These are phyloP conservation scores for Cystobasidium slooffiae DNA, from an alignment of 1,284 basidiomycete species.

Conservation along the genomic window DNA sequence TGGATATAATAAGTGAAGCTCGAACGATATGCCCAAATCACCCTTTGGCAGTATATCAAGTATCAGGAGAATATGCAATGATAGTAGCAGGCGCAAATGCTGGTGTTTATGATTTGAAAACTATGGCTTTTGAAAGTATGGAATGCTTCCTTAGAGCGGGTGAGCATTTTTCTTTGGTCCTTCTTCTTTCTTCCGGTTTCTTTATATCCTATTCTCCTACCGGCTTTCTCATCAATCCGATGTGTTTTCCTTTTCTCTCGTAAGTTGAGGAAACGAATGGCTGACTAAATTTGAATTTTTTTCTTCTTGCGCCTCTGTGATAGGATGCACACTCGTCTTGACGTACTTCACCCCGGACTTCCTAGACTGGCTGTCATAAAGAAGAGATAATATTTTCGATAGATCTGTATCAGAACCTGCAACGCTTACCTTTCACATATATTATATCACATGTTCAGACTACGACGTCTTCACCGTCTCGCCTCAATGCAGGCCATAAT, in stretches of 20 bases:
- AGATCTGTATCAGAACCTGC: too few relatives aligned
- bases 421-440: too few relatives aligned
- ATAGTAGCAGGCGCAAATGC: slow-evolving; percentile 88
- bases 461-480: too few relatives aligned
- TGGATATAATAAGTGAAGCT: slow-evolving; percentile 92
- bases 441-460: too few relatives aligned
- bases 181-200: too few relatives aligned
- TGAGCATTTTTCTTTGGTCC: slow-evolving; percentile 54
- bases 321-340: slow-evolving; percentile 85
- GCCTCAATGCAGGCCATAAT: too few relatives aligned
- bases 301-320: not conserved
- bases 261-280: not conserved
- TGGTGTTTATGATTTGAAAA: slow-evolving; percentile 86
- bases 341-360: slow-evolving; percentile 97
- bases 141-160: slow-evolving; percentile 91
- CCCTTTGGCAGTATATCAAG: slow-evolving; percentile 83
- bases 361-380: slow-evolving; percentile 75
- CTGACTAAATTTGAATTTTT: not conserved
- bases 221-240: not conserved
- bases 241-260: not conserved
- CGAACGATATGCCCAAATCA: slow-evolving; percentile 79
- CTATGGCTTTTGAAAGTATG: slow-evolving; percentile 91
- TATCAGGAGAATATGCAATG: slow-evolving; percentile 97
- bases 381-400: too few relatives aligned
- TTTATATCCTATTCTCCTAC: not conserved